A percentile compares a stretch with the other conserved stretches of the same genome.
phyloP scores from a whole-genome alignment of 2,329 filamentous ascomycete genomes.

The Helotiales sp. region DNA sequence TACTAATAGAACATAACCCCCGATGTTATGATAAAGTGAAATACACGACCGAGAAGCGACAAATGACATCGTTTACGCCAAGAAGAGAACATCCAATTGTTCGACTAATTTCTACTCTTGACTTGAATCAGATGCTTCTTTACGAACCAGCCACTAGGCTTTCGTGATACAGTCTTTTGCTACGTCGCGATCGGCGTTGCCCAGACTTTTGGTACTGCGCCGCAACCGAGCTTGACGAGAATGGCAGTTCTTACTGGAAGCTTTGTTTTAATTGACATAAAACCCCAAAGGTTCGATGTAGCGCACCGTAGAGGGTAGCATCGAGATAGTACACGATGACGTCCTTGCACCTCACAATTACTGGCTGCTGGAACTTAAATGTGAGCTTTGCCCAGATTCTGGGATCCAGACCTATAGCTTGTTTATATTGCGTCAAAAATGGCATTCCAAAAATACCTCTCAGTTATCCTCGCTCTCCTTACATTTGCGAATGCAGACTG shows the following conservation, averaged over 20 bases:
- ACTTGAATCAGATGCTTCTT: background rate
- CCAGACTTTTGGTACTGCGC: background rate
- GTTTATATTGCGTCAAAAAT: too few species aligned
- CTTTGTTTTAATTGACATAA: constrained; percentile 6
- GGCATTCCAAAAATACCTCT: background rate
- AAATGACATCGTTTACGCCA: background rate
- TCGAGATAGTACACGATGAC: background rate
- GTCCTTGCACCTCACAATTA: background rate
- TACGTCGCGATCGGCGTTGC: background rate
- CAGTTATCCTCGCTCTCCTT: background rate
- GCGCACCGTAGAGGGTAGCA: background rate
- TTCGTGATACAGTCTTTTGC: background rate
- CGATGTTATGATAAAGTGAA: too few species aligned
- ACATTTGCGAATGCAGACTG: constrained; percentile 4
- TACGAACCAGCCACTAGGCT: background rate
- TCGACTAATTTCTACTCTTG: background rate
- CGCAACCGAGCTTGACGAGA: background rate
- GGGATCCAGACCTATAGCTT: background rate
- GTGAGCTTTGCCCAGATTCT: background rate
- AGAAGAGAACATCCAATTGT: background rate
- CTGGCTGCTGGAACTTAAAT: background rate
- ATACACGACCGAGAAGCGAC: too few species aligned
- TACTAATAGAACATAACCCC: too few species aligned
- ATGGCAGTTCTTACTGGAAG: background rate
- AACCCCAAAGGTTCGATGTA: background rate